These are phyloP conservation scores for Curvularia eragrostidis DNA, from an alignment of 2,329 filamentous ascomycete species.

Conservation along the genomic window DNA sequence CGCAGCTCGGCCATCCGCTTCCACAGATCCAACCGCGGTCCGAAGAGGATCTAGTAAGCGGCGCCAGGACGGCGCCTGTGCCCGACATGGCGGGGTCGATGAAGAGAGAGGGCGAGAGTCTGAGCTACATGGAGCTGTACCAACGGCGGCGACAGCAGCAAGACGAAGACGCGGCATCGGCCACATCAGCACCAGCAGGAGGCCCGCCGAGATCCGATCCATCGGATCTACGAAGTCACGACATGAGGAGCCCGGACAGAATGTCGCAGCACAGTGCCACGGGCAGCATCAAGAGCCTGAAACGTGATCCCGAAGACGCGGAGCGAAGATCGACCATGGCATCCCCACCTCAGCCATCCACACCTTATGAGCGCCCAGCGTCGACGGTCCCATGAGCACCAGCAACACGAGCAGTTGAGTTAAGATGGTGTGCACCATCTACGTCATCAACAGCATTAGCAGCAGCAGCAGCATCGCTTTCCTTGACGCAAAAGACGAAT, in stretches of 20 bases:
- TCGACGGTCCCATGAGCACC: constrained; percentile 11
- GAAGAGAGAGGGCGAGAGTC: constrained; percentile 40
- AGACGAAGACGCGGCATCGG: constrained; percentile 31
- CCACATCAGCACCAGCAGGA: constrained; percentile 3
- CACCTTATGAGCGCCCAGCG: constrained; percentile 18
- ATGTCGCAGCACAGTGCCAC: constrained; percentile 44
- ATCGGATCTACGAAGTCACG: constrained; percentile 36
- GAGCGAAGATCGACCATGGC: constrained; percentile 30
- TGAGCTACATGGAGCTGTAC: constrained; percentile 40
- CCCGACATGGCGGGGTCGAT: constrained; percentile 36
- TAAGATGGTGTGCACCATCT: no score
- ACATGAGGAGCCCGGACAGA: constrained; percentile 43
- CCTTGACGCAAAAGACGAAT: neutral
- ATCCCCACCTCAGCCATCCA: constrained; percentile 28
- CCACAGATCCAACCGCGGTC: constrained; percentile 44
- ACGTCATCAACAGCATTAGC: no score
- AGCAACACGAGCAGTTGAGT: neutral
- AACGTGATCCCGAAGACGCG: constrained; percentile 41
- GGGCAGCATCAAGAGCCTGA: constrained; percentile 46
- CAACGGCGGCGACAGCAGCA: constrained; percentile 36
- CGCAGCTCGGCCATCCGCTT: constrained; percentile 43
- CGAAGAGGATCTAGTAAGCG: constrained; percentile 44
- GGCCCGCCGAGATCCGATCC: constrained; percentile 28
- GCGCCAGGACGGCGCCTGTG: constrained; percentile 45
- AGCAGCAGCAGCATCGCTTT: neutral